Base-by-base conservation (phyloP, 352 stramenopile genomes). In the Phytophthora idaei region DNA sequence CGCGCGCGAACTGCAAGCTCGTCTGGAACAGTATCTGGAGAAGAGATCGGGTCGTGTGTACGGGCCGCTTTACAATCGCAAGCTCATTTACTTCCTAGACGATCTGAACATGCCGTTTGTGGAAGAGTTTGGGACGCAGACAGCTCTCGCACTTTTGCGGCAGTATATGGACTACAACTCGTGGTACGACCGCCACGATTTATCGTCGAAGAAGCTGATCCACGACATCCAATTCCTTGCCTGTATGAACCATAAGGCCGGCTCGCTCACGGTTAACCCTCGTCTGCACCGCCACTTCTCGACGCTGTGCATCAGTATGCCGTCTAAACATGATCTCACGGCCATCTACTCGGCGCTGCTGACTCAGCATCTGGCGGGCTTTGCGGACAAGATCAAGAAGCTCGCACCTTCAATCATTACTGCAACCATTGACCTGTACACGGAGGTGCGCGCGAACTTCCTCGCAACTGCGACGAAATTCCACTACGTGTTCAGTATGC, bases 401-500 rank as follows among this genome's bases (percentile, higher is more conserved):
- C 70, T 93, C 7, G 84, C 60, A 0, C 41, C 80, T 25, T 64
- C 77, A 6, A 59, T 98, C 17, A 71, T 97, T 2, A 78, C 88
- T 2, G 93, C 90, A 0, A 92, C 90, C 0, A 80, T 98, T 9
- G 89, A 94, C 42, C 54, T 98, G 37, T 94, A 96, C 50, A 65
- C 71, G 1, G 82, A 90, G 10, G 85, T 97, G 5, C 71, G 74
- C 2, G 34, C 71, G 4, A 89, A 86, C 15, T 98, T 98, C 64
- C 56, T 98, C 1, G 89, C 90, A 0, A 97, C 85, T 0, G 90
- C 92, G n/a, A 83, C 88, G 3, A 98, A 98, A 55, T 97, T 96
- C 41, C 91, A 98, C 65, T 97, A 98, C 56, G 80, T 96, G 2
- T 98, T 98, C 72, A 98, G 89, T 63, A 85, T 98, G 66, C 80